Evolutionary conservation across 805 yeast species (phyloP).

Genomic region (Barnettozyma salicaria): DNA sequence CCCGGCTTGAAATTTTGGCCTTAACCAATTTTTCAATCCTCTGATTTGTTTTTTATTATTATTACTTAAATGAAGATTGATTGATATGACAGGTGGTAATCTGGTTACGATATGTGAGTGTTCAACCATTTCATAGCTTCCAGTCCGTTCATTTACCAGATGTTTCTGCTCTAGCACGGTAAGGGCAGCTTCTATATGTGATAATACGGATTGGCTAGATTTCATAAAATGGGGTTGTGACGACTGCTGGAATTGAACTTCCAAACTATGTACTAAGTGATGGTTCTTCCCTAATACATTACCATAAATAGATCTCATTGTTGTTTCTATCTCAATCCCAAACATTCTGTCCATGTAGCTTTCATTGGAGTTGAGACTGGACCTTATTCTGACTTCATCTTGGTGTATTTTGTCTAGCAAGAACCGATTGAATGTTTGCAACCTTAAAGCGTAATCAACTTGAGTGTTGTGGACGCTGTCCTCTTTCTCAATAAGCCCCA

Average conservation of each 20-base stretch:
- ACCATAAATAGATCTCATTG: constrained; percentile 28
- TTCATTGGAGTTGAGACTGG: not conserved
- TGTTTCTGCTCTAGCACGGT: constrained; percentile 44
- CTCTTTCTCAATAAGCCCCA: constrained; percentile 49
- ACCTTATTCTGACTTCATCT: constrained; percentile 40
- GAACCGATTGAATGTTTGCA: constrained; percentile 54
- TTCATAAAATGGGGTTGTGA: constrained; percentile 16
- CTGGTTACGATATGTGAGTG: constrained; percentile 44
- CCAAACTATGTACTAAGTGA: constrained; percentile 13
- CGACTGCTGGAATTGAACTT: constrained; percentile 24
- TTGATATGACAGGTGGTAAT: constrained; percentile 58
- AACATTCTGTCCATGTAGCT: constrained; percentile 28
- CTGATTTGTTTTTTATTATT: constrained; percentile 51
- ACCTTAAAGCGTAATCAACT: constrained; percentile 22
- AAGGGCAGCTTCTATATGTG: constrained; percentile 58
- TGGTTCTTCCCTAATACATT: constrained; percentile 8
- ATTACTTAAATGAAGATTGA: constrained; percentile 51
- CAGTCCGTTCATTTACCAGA: constrained; percentile 48
- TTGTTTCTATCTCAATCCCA: constrained; percentile 40
- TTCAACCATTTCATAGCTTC: constrained; percentile 47
- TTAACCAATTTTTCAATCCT: constrained; percentile 50
- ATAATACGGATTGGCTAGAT: constrained; percentile 37
- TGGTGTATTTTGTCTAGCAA: constrained; percentile 44
- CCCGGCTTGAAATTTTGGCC: constrained; percentile 50
- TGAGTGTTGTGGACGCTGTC: constrained; percentile 5